Evolutionary conservation across 257 asterid genomes (phyloP).

Genomic region (Solanum peruvianum): DNA sequence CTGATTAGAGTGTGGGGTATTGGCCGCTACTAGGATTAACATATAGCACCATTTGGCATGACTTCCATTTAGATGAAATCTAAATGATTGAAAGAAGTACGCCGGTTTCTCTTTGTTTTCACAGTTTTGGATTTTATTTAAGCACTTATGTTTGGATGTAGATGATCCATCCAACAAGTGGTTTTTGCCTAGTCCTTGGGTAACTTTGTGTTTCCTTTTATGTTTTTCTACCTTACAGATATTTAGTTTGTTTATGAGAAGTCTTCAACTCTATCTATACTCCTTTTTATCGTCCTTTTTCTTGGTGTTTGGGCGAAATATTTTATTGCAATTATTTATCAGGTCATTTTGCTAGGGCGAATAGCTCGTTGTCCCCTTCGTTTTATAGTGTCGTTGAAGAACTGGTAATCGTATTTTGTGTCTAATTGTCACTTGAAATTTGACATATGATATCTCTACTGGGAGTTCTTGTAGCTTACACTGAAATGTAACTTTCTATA

Average conservation of each 20-base stretch:
- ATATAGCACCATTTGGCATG: neutral
- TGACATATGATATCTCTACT: neutral
- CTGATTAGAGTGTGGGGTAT: constrained; percentile 63
- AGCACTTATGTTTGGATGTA: neutral
- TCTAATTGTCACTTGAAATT: neutral
- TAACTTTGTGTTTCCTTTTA: neutral
- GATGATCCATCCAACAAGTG: constrained; percentile 6
- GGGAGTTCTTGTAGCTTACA: neutral
- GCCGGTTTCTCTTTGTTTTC: neutral
- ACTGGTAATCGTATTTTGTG: neutral
- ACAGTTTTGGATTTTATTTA: constrained; percentile 15
- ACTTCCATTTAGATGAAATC: constrained; percentile 2
- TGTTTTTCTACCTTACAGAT: neutral
- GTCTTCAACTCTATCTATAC: neutral
- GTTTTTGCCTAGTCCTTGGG: neutral
- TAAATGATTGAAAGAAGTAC: neutral
- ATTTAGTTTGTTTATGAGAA: neutral
- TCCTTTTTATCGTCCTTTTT: neutral
- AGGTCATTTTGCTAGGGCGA: neutral
- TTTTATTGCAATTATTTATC: neutral
- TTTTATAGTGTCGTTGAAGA: neutral
- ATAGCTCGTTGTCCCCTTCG: neutral
- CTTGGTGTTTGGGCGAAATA: neutral
- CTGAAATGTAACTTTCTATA: neutral
- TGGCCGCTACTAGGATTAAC: constrained; percentile 35